A percentile compares a stretch with the other conserved stretches of the same genome.
phyloP scores from a whole-genome alignment of 1,284 basidiomycete species.

The Athelia sp. region DNA sequence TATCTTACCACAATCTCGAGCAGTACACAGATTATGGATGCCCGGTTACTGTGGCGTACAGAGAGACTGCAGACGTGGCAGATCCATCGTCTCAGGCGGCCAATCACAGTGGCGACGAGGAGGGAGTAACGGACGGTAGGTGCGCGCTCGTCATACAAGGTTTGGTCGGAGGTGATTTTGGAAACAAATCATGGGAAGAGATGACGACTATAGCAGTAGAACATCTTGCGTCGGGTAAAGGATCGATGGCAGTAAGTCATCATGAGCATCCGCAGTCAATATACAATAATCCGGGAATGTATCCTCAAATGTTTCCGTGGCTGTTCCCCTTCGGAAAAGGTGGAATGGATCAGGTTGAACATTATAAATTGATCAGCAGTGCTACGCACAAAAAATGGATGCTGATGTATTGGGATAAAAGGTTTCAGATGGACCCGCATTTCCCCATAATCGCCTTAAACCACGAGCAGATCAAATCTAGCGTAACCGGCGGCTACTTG shows the following conservation, averaged over 20 bases:
- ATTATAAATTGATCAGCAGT: not conserved
- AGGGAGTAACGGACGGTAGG: slow-evolving; percentile 10
- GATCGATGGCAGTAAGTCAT: slow-evolving; percentile 15
- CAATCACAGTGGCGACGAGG: slow-evolving; percentile 10
- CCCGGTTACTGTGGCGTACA: slow-evolving; percentile 15
- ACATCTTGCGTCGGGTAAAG: slow-evolving; percentile 13
- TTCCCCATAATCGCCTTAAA: slow-evolving; percentile 36
- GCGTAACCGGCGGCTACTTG: slow-evolving; percentile 22
- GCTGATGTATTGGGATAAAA: slow-evolving; percentile 32
- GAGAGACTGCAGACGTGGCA: too few species aligned
- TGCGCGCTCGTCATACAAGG: slow-evolving; percentile 17
- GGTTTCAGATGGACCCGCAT: slow-evolving; percentile 28
- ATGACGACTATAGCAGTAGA: slow-evolving; percentile 12
- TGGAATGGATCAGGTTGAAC: slow-evolving; percentile 12
- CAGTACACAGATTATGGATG: slow-evolving; percentile 14
- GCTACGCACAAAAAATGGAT: slow-evolving; percentile 19
- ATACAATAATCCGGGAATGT: slow-evolving; percentile 21
- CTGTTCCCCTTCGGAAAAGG: slow-evolving; percentile 22
- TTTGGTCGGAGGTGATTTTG: slow-evolving; percentile 9
- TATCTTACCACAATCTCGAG: slow-evolving; percentile 17
- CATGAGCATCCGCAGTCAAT: slow-evolving; percentile 10
- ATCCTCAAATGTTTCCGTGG: slow-evolving; percentile 25
- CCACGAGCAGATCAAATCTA: slow-evolving; percentile 30
- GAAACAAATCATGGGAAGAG: slow-evolving; percentile 2
- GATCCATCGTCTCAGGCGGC: too few species aligned